Conservation (phyloP, 805 yeast species). For the Lipomyces orientalis region DNA sequence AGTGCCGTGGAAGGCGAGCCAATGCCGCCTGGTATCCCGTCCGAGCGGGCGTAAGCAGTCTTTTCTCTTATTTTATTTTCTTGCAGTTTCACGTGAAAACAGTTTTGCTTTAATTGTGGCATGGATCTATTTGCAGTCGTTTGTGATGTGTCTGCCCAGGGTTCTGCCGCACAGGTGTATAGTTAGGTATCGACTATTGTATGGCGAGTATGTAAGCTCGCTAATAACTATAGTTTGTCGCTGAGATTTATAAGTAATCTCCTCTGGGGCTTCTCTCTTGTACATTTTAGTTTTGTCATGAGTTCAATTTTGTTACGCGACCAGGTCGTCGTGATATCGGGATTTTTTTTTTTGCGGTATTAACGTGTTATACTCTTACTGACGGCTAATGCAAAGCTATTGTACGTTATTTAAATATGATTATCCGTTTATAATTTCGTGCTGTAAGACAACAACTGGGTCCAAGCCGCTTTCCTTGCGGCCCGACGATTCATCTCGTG, state of each 20-base stretch:
- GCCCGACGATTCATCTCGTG: not conserved
- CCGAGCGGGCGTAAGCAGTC: not conserved
- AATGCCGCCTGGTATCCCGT: not conserved
- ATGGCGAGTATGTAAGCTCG: not conserved
- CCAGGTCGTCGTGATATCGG: not conserved
- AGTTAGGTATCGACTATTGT: not conserved
- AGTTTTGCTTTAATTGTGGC: not conserved
- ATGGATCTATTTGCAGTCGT: not conserved
- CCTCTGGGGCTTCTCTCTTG: not conserved
- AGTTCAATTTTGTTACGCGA: not conserved
- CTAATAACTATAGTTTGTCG: not conserved
- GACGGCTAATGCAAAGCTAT: not conserved
- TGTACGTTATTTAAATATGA: not conserved
- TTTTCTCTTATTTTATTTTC: not conserved
- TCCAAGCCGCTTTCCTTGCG: not conserved
- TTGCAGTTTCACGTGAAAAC: not conserved
- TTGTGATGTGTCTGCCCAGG: not conserved
- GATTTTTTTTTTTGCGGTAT: not conserved
- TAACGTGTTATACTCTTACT: not conserved
- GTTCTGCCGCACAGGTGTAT: not conserved
- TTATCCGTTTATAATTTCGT: not conserved
- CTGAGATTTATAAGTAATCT: not conserved
- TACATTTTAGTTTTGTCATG: not conserved
- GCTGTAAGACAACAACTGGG: not conserved
- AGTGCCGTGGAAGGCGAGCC: conserved; percentile 35